phyloP scores from a whole-genome alignment of 2,329 filamentous ascomycete genomes.

The Pseudogymnoascus pannorum region DNA sequence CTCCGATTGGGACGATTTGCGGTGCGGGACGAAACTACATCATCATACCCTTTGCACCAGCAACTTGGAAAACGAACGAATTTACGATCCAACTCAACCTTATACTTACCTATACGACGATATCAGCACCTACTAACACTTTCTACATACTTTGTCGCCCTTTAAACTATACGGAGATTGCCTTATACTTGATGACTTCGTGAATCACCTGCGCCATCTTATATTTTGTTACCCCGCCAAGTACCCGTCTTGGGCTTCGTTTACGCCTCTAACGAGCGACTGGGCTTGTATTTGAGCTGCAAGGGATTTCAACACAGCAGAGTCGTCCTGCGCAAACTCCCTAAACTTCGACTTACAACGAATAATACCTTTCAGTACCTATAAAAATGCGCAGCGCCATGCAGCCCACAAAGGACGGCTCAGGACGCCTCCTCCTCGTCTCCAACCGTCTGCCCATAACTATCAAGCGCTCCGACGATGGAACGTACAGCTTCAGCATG shows the following conservation, averaged over 20 bases:
- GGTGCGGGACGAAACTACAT: slow-evolving; percentile 2
- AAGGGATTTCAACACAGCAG: not conserved
- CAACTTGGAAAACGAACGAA: slow-evolving; percentile 3
- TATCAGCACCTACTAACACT: not conserved
- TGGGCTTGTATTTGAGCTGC: not conserved
- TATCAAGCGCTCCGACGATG: slow-evolving; percentile 88
- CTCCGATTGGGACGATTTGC: slow-evolving; percentile 1
- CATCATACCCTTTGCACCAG: slow-evolving; percentile 6
- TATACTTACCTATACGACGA: not conserved
- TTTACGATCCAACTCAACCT: not conserved
- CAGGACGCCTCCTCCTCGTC: slow-evolving; percentile 63
- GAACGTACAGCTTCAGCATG: slow-evolving; percentile 89
- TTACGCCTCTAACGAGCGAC: not conserved
- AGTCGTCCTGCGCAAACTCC: not conserved
- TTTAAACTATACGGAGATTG: not conserved
- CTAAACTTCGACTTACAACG: not conserved
- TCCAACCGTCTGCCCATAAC: slow-evolving; percentile 95
- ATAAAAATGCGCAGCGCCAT: not conserved
- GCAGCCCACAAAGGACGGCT: not conserved
- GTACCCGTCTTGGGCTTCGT: not conserved
- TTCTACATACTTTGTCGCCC: not conserved
- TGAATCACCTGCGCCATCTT: not conserved
- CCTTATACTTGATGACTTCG: not conserved
- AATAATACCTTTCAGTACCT: not conserved
- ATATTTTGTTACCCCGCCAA: slow-evolving; percentile 4